phyloP scores from a whole-genome alignment of 2,329 filamentous ascomycete species.

The Teratosphaeria pseudoeucalypti region DNA sequence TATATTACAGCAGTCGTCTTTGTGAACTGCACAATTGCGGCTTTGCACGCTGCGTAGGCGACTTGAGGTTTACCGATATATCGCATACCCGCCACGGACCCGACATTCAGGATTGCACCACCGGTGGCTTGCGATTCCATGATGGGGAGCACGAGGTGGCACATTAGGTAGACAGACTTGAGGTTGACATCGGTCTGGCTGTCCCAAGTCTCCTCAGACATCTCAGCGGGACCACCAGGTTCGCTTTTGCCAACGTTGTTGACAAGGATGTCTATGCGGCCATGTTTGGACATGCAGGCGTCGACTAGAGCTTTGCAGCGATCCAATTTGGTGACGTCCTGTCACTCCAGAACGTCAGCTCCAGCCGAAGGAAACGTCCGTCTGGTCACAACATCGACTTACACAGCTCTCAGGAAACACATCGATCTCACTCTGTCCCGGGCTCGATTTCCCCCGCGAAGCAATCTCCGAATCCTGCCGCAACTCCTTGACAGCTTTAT shows the following conservation, averaged over 20 bases:
- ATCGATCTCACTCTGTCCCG: conserved; percentile 8
- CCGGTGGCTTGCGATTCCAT: conserved; percentile 41
- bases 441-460: conserved; percentile 8
- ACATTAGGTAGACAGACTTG: conserved; percentile 45
- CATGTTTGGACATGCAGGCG: conserved; percentile 42
- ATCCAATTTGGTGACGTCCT: conserved; percentile 42
- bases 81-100: conserved; percentile 42
- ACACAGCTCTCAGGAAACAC: conserved; percentile 15
- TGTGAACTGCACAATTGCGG: conserved; percentile 64
- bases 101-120: conserved; percentile 28
- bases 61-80: conserved; percentile 45
- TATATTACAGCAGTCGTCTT: conserved; percentile 63
- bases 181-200: conserved; percentile 45
- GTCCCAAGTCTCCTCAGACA: conserved; percentile 43
- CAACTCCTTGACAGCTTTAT: conserved; percentile 15
- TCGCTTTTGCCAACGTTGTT: conserved; percentile 52
- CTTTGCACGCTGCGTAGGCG: conserved; percentile 60
- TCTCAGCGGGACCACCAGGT: conserved; percentile 39
- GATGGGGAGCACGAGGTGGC: conserved; percentile 43
- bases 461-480: conserved; percentile 13
- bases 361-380: not conserved
- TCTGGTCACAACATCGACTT: conserved; percentile 1
- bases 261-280: conserved; percentile 49
- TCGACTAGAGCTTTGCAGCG: conserved; percentile 46
- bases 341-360: not conserved